Base-by-base conservation (phyloP, 176 grass and related monocot genomes). In the bread wheat (Triticum aestivum) region DNA sequence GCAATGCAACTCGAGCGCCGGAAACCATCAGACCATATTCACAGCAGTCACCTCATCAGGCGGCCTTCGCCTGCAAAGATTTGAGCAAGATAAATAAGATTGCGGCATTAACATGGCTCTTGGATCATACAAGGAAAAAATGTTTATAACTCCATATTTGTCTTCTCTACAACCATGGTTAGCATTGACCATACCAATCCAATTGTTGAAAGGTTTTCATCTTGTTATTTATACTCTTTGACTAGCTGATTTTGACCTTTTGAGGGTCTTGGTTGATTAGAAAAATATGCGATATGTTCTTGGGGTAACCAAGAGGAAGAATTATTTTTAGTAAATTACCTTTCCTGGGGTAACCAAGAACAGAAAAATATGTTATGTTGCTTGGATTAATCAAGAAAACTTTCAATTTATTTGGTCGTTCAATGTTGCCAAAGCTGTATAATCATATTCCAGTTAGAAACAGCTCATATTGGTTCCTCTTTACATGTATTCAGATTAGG, bases 61-160 rank as follows among this genome's bases (percentile, higher is more conserved):
- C 78, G 9, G 51, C 80, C 82, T 91, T 91, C 52, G 76, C 76
- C 54, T 88, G 74, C 85, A 87, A 87, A 76, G 33, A 79, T 65
- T 79, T 54, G 83, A 78, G 27, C 58, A 66, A 74, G 24, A 73
- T 18, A 38, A 47, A 65, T 61, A 15, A 83, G 24, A 75, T 49
- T 26, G 21, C 41, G 83, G 1, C 10, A 49, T 20, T 56, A 47
- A 18, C 74, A 77, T 54, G 47, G 5, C 27, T 54, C 27, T 21
- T 29, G 35, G 27, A 24, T 9, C 39, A 33, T 32, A 18, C 23
- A 64, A 81, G 24, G 38, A 64, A 81, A 80, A 32, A 11, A 32
- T 33, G 12, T 33, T 66, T 14, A 54, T 23, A 84, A 23, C 13
- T 84, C 32, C 58, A 76, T 18, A 59, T 23, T 84, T 76, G 15